Conservation (phyloP, 352 stramenopile species). For the Pythium phragmiticola region DNA sequence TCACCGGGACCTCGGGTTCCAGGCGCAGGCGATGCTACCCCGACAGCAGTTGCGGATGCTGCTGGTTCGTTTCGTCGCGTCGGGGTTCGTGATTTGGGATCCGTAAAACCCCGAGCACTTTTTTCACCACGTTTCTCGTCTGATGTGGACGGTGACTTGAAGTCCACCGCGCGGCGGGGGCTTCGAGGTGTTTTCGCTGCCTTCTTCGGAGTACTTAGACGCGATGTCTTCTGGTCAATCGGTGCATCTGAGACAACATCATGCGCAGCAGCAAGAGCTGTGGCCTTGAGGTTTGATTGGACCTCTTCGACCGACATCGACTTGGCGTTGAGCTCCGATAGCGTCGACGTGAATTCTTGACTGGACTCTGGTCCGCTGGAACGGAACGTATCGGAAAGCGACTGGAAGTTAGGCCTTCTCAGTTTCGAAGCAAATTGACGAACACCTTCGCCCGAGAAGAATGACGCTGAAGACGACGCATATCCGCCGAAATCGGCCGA, state of each 20-base stretch:
- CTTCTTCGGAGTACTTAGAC: constrained; percentile 4
- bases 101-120: neutral
- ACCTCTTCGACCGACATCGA: constrained; percentile 56
- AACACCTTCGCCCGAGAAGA: constrained; percentile 19
- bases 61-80: constrained; percentile 13
- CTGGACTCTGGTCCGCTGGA: neutral
- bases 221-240: neutral
- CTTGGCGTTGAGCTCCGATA: constrained; percentile 69
- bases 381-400: constrained; percentile 16
- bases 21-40: constrained; percentile 1
- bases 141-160: constrained; percentile 4
- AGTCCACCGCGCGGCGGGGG: constrained; percentile 1
- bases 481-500: constrained; percentile 15
- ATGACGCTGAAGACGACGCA: constrained; percentile 8
- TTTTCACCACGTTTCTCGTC: constrained; percentile 19
- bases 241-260: constrained; percentile 16
- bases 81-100: constrained; percentile 6
- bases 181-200: constrained; percentile 12
- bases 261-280: constrained; percentile 24
- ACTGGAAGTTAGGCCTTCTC: constrained; percentile 10
- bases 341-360: constrained; percentile 41
- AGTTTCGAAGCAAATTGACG: constrained; percentile 23
- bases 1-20: neutral
- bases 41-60: neutral
- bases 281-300: constrained; percentile 28